Base-by-base conservation (phyloP, 495 filamentous ascomycete genomes). In the Cercophora samala region DNA sequence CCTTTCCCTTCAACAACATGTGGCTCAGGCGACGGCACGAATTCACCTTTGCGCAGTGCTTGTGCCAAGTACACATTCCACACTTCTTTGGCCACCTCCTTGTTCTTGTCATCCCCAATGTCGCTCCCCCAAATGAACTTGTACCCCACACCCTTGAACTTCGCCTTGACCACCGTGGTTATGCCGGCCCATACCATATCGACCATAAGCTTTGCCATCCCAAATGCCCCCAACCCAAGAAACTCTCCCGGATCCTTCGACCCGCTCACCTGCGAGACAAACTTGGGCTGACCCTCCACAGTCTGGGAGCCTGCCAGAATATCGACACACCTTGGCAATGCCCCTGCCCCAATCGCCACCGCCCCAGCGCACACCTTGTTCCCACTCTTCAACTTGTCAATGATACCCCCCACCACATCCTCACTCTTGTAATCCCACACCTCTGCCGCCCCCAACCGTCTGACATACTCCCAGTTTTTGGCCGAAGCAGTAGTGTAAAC, bases 361-460 rank as follows among this genome's bases (percentile, higher is more conserved):
- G 53, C 53, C 22, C 53, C 53, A 19, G 53, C 53, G 13, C 53
- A 56, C 22, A 23, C 22, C 53, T 56, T 56, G 37, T 46, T 46
- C 37, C 13, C 37, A 56, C 53, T 23, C 53, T 56, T 23, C n/a
- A 56, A 13, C 22, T 19, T 23, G n/a, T 3, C 18, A 19, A 37
- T 22, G 32, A 62, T 62, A 8, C 23, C 26, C 18, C 18, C 4
- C 17, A 62, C 60, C 25, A 62, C 60, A 42, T 9, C n/a, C 9
- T n/a, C 13, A 6, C 26, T 29, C 17, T 46, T 78, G 74, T 91
- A 89, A 73, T 91, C 86, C 65, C 89, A 86, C 2, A 81, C 84
- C 21, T 78, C 62, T 22, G 64, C 76, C 5, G 88, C 89, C 9
- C 89, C 87, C 0, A 89, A 78, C 3, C 64, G 68, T 69, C 80